Conservation (phyloP, 2,329 filamentous ascomycete genomes). For the Meredithiella fracta region DNA sequence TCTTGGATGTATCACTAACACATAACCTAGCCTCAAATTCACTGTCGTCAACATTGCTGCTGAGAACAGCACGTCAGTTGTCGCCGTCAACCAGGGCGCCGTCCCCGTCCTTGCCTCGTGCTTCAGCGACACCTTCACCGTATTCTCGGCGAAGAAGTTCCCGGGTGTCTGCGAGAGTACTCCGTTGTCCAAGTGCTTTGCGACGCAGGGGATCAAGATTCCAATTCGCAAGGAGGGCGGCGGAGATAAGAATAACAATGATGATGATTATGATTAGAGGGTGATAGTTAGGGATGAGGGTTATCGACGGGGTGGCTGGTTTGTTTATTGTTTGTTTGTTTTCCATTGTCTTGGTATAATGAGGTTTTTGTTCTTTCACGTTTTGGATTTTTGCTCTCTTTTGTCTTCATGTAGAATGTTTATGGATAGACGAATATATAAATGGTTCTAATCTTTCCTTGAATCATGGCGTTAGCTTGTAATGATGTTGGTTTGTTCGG, state of each 20-base stretch:
- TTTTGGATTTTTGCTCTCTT: too few relatives aligned
- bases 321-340: neutral
- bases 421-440: too few relatives aligned
- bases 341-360: too few relatives aligned
- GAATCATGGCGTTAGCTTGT: too few relatives aligned
- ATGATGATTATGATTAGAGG: constrained; percentile 30
- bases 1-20: too few relatives aligned
- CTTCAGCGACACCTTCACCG: constrained; percentile 80
- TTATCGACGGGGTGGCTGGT: neutral
- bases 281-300: constrained; percentile 19
- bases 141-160: constrained; percentile 96
- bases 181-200: constrained; percentile 77
- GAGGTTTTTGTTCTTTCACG: too few relatives aligned
- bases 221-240: constrained; percentile 75
- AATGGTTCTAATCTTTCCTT: too few relatives aligned
- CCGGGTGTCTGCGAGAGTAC: constrained; percentile 94
- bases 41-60: constrained; percentile 63
- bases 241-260: constrained; percentile 29
- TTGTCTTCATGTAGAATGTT: too few relatives aligned
- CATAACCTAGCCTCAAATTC: constrained; percentile 38
- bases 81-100: constrained; percentile 51
- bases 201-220: constrained; percentile 87
- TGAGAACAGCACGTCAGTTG: constrained; percentile 23
- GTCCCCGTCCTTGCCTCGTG: constrained; percentile 70
- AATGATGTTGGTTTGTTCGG: too few relatives aligned